Conservation (phyloP, 306 rosid species). For the Gastrolobium bilobum region DNA sequence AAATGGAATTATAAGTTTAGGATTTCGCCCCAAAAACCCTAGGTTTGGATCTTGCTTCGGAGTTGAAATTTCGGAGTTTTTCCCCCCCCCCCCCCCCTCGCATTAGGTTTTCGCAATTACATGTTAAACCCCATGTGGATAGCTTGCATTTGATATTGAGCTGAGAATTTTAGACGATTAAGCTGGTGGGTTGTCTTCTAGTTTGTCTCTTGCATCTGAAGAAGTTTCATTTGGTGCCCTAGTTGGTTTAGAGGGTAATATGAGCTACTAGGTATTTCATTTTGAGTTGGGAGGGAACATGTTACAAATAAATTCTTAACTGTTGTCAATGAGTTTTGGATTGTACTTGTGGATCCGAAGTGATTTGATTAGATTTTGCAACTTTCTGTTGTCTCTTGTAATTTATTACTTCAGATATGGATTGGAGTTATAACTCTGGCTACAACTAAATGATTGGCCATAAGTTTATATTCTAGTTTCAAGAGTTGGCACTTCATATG, state of each 20-base stretch:
- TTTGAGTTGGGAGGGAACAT: conserved; percentile 45
- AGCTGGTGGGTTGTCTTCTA: conserved; percentile 44
- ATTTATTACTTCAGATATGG: conserved; percentile 39
- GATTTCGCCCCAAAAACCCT: conserved; percentile 72
- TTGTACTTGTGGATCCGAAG: conserved; percentile 40
- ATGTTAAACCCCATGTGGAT: conserved; percentile 35
- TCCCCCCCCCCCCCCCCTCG: not conserved
- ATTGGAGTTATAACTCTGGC: conserved; percentile 30
- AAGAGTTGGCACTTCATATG: conserved; percentile 35
- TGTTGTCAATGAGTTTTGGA: conserved; percentile 13
- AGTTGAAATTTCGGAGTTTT: conserved; percentile 52
- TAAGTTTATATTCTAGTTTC: conserved; percentile 31
- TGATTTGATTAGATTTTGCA: conserved; percentile 39
- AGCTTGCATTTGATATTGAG: conserved; percentile 48
- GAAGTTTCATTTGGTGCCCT: conserved; percentile 34
- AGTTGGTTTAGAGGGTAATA: conserved; percentile 47
- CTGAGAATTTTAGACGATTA: conserved; percentile 46
- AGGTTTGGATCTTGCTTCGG: conserved; percentile 66
- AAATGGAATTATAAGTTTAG: conserved; percentile 12
- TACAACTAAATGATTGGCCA: conserved; percentile 32
- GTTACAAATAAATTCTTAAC: not conserved
- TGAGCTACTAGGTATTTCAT: conserved; percentile 51
- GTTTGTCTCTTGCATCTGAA: conserved; percentile 32
- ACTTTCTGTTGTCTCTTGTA: conserved; percentile 18
- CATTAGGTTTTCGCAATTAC: conserved; percentile 51